phyloP scores from a whole-genome alignment of 1,139 yeast genomes.

The Taphrina pruni region DNA sequence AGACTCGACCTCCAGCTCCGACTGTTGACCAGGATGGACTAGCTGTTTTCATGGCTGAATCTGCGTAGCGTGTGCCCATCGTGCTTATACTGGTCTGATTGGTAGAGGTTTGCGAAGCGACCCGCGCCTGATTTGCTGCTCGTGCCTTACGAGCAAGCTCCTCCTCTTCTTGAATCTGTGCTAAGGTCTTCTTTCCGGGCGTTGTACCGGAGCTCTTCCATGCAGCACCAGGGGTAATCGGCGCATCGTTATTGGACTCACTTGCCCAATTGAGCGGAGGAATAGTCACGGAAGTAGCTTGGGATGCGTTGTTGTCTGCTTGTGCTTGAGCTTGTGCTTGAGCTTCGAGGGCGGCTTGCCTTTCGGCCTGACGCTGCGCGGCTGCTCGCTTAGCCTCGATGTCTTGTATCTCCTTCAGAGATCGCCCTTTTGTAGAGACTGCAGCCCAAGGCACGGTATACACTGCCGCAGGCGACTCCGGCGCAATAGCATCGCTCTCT shows the following conservation, averaged over 20 bases:
- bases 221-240: slow-evolving; percentile 17
- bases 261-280: slow-evolving; percentile 35
- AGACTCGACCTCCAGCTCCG: slow-evolving; percentile 33
- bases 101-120: slow-evolving; percentile 48
- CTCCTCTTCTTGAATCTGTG: slow-evolving; percentile 61
- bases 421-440: slow-evolving; percentile 50
- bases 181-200: slow-evolving; percentile 55
- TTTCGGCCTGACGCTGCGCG: slow-evolving; percentile 49
- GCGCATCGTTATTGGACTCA: slow-evolving; percentile 13
- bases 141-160: slow-evolving; percentile 47
- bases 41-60: slow-evolving; percentile 41
- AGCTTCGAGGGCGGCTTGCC: slow-evolving; percentile 24
- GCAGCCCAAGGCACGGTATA: slow-evolving; percentile 58
- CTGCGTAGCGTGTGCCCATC: slow-evolving; percentile 45
- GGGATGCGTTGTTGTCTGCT: slow-evolving; percentile 45
- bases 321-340: slow-evolving; percentile 23
- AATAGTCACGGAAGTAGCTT: slow-evolving; percentile 9
- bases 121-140: slow-evolving; percentile 43
- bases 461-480: slow-evolving; percentile 45
- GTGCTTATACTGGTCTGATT: slow-evolving; percentile 49
- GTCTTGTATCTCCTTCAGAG: slow-evolving; percentile 70
- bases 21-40: slow-evolving; percentile 39
- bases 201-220: slow-evolving; percentile 45
- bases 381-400: slow-evolving; percentile 60
- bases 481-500: slow-evolving; percentile 43